Base-by-base conservation (phyloP, 2,329 filamentous ascomycete species). In the Botrytis squamosa region DNA sequence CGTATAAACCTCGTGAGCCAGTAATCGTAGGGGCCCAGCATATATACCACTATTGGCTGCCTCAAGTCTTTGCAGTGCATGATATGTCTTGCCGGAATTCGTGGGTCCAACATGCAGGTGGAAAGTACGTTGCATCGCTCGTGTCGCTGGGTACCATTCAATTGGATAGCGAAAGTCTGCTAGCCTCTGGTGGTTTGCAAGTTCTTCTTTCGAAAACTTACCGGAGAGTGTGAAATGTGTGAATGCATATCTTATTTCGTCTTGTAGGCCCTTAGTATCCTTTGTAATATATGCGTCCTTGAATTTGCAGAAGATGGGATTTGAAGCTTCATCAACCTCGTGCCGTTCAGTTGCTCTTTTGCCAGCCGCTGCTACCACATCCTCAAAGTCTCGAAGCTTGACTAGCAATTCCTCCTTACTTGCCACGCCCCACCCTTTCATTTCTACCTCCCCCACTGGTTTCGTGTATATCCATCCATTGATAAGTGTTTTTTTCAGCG, bases 71-170 rank as follows among this genome's bases (percentile, higher is more conserved):
- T 97, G 91, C 76, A 99, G 84, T 0, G 96, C 97, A 81, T 94
- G 92, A 81, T 98, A 99, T 0, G 97, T 99, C 85, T 99, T 99
- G 73, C 96, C 96, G 0, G 96, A 98, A 82, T 99, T 99, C 3
- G 96, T 99, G 1, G 96, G 96, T 0, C 96, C 96, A 68, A 99
- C 94, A 79, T 99, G 96, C 33, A 99, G 85, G 84, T 98, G 94
- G 59, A 99, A 88, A 0, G 90, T 95, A 63, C 96, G 88, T 79
- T 95, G 93, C 78, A 96, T 86, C 64, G 89, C 87, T 74, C 97
- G 88, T 2, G 96, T 96, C 6, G 89, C 90, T 0, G 95, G 94
- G 80, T 92, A 98, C 95, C 95, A 98, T 82, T 99, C 96, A 71
- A 91, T 88, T 0, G 96, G 96, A 82, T 90, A 94, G n/a, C 94